Base-by-base conservation (phyloP, 2,329 filamentous ascomycete genomes). In the Neopestalotiopsis rosae region DNA sequence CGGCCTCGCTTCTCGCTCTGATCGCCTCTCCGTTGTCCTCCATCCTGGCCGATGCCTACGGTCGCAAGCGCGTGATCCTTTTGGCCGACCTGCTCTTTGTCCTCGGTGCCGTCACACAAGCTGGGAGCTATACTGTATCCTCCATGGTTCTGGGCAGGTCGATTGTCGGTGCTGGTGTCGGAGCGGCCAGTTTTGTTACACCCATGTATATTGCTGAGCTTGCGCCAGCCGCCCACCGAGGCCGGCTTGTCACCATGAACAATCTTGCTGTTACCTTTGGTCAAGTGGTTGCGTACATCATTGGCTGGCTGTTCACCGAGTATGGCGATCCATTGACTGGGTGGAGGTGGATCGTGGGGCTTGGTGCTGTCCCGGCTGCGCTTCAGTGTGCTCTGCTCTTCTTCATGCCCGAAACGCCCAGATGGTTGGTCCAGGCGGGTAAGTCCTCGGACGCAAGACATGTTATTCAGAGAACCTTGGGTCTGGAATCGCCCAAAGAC, bases 301-400 rank as follows among this genome's bases (percentile, higher is more conserved):
- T 94, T 6, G 95, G 95, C 1, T 97, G 93, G 92, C 79, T 86
- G 0, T 91, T 97, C 61, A 87, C 89, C 5, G 85, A 87, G 68
- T 83, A 84, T 69, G 87, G 84, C 0, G 79, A 82, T 68, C 74
- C 78, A 28, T 77, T 76, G 45, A 87, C 86, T 13, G 94, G 92
- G 1, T 98, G 95, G 95, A 86, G 94, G 64, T 97, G 93, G 91
- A 95, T 97, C 88, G 94, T 98, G 0, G 95, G 95, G 0, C 80
- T 98, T 0, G 95, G 95, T 0, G 92, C 92, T 9, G 71, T 92
- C 32, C 95, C 95, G 0, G 95, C 94, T 0, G 79, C 88, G 0
- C 67, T 94, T 3, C 95, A 98, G 78, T 87, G 89, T 5, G 77
- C 85, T 0, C 82, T 97, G 67, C 82, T 98, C 69, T 74, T 89